Evolutionary conservation across 495 filamentous ascomycete species (phyloP).

Genomic region (Penicillium desertorum): DNA sequence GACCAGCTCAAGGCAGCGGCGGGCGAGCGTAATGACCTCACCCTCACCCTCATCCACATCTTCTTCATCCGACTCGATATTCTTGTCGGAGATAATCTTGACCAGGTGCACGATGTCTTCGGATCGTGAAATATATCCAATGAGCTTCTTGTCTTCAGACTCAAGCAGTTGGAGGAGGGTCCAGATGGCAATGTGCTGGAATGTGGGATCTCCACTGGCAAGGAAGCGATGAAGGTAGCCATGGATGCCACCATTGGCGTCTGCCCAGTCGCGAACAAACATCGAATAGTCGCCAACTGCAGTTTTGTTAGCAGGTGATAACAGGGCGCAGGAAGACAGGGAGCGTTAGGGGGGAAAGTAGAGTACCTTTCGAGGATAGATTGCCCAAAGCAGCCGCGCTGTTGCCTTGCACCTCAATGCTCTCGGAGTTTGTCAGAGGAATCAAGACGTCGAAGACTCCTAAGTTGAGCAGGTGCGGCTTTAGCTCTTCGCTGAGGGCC

Average conservation of each 20-base stretch:
- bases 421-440: constrained; percentile 89
- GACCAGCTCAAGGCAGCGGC: constrained; percentile 85
- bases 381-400: constrained; percentile 95
- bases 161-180: constrained; percentile 93
- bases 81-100: constrained; percentile 82
- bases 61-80: constrained; percentile 87
- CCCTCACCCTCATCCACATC: constrained; percentile 89
- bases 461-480: constrained; percentile 83
- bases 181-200: constrained; percentile 99
- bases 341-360: background rate
- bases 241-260: constrained; percentile 91
- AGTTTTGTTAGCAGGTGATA: constrained; percentile 17
- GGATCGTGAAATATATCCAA: constrained; percentile 80
- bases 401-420: constrained; percentile 97
- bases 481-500: constrained; percentile 92
- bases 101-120: constrained; percentile 90
- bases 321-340: background rate
- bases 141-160: constrained; percentile 83
- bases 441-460: constrained; percentile 97
- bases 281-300: constrained; percentile 94
- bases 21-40: constrained; percentile 88
- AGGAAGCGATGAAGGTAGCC: constrained; percentile 93
- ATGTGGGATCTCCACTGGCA: constrained; percentile 90
- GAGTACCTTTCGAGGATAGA: constrained; percentile 88
- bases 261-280: constrained; percentile 89